phyloP scores from a whole-genome alignment of 2,329 filamentous ascomycete species.

The Cadophora sp. region DNA sequence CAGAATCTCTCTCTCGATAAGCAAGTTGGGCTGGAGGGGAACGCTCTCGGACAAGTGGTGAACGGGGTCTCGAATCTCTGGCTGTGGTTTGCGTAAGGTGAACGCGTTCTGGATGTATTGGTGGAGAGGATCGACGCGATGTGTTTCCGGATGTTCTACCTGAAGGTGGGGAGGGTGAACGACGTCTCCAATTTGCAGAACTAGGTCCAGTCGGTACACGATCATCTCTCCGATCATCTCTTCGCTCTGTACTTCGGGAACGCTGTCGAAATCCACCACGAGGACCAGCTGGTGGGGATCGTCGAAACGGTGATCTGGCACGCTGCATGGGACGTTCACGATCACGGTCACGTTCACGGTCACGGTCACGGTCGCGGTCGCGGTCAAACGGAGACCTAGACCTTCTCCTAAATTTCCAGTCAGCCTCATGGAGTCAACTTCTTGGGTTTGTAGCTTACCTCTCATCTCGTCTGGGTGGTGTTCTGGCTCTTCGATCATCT shows the following conservation, averaged over 20 bases:
- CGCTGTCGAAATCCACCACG: conserved; percentile 45
- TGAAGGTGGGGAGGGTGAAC: conserved; percentile 62
- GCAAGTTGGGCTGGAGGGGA: conserved; percentile 37
- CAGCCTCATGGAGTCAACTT: conserved; percentile 3
- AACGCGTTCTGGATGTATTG: conserved; percentile 59
- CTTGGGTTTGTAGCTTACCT: conserved; percentile 29
- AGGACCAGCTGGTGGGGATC: conserved; percentile 46
- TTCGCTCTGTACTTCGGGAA: conserved; percentile 59
- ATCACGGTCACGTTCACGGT: too few species aligned
- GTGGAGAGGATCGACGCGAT: conserved; percentile 68
- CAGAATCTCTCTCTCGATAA: conserved; percentile 40
- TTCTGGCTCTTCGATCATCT: conserved; percentile 48
- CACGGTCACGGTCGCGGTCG: too few species aligned
- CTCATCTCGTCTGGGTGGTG: conserved; percentile 44
- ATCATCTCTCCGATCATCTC: conserved; percentile 52
- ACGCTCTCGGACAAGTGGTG: conserved; percentile 37
- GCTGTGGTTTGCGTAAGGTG: conserved; percentile 47
- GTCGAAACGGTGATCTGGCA: conserved; percentile 43
- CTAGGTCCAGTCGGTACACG: conserved; percentile 49
- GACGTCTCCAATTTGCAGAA: conserved; percentile 57
- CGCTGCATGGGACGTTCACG: conserved; percentile 40
- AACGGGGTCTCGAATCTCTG: conserved; percentile 41
- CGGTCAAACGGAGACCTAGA: conserved; percentile 46
- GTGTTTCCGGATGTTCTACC: conserved; percentile 62
- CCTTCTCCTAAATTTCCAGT: conserved; percentile 38